phyloP scores from a whole-genome alignment of 805 yeast genomes.

The Candida manassasensis region DNA sequence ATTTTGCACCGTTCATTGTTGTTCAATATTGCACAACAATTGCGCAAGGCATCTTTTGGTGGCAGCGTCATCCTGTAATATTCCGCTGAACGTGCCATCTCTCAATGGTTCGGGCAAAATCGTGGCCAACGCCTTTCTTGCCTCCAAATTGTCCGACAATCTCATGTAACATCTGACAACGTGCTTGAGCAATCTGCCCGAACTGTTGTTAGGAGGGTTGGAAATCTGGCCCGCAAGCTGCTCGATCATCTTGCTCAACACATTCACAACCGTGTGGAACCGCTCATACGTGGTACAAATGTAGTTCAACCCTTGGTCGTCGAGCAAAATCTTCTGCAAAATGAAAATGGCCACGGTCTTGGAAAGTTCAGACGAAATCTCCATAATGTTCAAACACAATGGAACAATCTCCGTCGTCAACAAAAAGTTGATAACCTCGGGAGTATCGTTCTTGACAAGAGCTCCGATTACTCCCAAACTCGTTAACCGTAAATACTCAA shows the following conservation, averaged over 20 bases:
- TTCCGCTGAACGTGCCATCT: constrained; percentile 77
- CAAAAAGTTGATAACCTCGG: constrained; percentile 87
- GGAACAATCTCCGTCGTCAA: constrained; percentile 97
- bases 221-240: constrained; percentile 51
- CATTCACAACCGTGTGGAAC: constrained; percentile 89
- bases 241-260: constrained; percentile 80
- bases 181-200: constrained; percentile 84
- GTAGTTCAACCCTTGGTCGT: constrained; percentile 85
- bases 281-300: constrained; percentile 94
- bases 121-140: constrained; percentile 78
- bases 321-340: constrained; percentile 85
- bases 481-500: constrained; percentile 89
- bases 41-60: constrained; percentile 86
- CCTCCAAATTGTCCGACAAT: constrained; percentile 83
- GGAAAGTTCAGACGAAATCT: constrained; percentile 85
- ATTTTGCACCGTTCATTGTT: constrained; percentile 8
- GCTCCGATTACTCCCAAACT: constrained; percentile 97
- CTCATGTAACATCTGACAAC: constrained; percentile 92
- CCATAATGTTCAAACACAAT: constrained; percentile 90
- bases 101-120: constrained; percentile 83
- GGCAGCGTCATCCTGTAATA: constrained; percentile 79
- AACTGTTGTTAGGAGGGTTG: constrained; percentile 50
- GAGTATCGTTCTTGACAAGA: constrained; percentile 89
- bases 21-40: constrained; percentile 59
- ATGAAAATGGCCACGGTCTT: constrained; percentile 97